A percentile compares a stretch with the other conserved stretches of the same genome.
Conservation (phyloP, 2,329 filamentous ascomycete genomes). For the Sporothrix schenckii region DNA sequence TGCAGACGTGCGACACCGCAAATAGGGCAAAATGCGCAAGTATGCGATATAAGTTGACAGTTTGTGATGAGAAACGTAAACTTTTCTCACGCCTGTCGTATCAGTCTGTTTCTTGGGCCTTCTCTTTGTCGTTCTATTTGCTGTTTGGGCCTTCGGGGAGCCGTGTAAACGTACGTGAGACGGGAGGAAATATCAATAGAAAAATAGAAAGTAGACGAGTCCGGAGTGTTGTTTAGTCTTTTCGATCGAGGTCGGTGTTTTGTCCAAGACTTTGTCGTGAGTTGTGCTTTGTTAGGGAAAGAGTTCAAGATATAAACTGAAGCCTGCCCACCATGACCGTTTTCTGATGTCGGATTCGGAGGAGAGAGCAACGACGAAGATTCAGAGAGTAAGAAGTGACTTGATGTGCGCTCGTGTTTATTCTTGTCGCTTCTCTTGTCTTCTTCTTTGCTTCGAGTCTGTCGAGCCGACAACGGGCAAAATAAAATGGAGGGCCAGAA, state of each 20-base stretch:
- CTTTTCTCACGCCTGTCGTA: constrained; percentile 25
- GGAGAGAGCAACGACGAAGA: no score
- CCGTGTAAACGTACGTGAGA: neutral
- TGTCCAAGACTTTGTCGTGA: neutral
- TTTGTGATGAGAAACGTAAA: neutral
- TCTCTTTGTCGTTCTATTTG: neutral
- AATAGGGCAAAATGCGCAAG: constrained; percentile 17
- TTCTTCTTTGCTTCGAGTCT: neutral
- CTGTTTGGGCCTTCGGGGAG: neutral
- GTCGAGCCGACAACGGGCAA: neutral
- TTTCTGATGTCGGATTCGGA: neutral
- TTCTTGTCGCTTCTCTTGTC: constrained; percentile 10
- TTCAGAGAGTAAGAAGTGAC: neutral
- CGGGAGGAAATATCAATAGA: neutral
- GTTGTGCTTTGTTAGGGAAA: neutral
- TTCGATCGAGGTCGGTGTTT: neutral
- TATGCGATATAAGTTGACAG: neutral
- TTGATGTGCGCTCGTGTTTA: constrained; percentile 19
- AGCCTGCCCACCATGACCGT: neutral
- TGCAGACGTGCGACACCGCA: neutral
- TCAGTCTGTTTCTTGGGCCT: neutral
- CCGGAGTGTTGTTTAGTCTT: neutral
- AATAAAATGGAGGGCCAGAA: constrained; percentile 3
- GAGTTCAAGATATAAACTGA: neutral
- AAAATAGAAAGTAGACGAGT: neutral